These are phyloP conservation scores for Kodamaea jinghongensis DNA, from an alignment of 805 yeast species.

Conservation along the genomic window DNA sequence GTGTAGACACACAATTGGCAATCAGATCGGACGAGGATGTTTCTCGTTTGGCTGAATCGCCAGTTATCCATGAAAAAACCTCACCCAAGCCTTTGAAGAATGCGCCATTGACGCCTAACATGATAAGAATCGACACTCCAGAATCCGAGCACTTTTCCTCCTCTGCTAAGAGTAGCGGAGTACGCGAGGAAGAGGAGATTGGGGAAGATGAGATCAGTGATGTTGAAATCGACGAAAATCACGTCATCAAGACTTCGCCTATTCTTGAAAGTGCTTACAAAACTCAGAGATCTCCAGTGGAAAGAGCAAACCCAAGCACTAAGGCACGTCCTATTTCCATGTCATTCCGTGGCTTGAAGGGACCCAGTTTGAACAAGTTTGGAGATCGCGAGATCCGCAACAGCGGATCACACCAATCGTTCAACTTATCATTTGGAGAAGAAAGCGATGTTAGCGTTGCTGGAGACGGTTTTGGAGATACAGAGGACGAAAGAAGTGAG, in stretches of 20 bases:
- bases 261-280: slow-evolving; percentile 19
- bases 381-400: slow-evolving; percentile 33
- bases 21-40: not conserved
- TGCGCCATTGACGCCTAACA: slow-evolving; percentile 11
- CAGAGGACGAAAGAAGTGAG: slow-evolving; percentile 17
- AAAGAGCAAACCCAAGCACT: not conserved
- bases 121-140: slow-evolving; percentile 7
- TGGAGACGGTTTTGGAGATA: slow-evolving; percentile 39
- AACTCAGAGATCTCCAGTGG: slow-evolving; percentile 2
- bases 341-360: slow-evolving; percentile 63
- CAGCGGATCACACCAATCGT: slow-evolving; percentile 41
- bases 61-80: not conserved
- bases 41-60: slow-evolving; percentile 1
- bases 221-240: not conserved
- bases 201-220: not conserved
- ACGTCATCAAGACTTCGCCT: slow-evolving; percentile 14
- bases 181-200: slow-evolving; percentile 1
- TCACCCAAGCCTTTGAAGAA: slow-evolving; percentile 13
- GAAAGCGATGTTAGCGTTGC: slow-evolving; percentile 29
- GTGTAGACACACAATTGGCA: no score
- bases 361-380: slow-evolving; percentile 44
- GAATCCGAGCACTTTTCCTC: slow-evolving; percentile 1
- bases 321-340: slow-evolving; percentile 39
- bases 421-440: slow-evolving; percentile 37
- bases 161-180: not conserved